Evolutionary conservation across 768 basidiomycete genomes (phyloP).

Genomic region (Tephrocybe sp.): DNA sequence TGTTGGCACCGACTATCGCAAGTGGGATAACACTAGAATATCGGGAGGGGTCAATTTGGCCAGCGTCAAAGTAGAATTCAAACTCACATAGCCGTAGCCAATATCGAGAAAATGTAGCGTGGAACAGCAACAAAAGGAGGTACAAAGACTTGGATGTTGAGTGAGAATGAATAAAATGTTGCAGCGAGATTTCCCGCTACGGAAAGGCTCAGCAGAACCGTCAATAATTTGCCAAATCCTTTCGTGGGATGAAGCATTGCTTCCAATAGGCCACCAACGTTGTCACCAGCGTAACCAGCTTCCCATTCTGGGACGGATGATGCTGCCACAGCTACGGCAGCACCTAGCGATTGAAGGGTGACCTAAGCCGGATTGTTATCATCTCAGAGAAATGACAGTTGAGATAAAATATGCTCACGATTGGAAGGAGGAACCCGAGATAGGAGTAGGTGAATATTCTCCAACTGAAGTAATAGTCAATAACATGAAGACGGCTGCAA

Average conservation of each 20-base stretch:
- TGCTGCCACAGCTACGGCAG: constrained; percentile 61
- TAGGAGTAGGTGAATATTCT: constrained; percentile 71
- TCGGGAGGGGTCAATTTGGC: not conserved
- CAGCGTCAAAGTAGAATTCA: not conserved
- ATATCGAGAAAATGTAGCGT: constrained; percentile 73
- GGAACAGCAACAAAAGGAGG: constrained; percentile 62
- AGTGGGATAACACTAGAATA: constrained; percentile 62
- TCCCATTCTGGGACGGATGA: constrained; percentile 62
- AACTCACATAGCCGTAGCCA: constrained; percentile 70
- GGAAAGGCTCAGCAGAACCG: constrained; percentile 77
- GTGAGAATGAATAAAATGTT: constrained; percentile 78
- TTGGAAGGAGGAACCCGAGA: constrained; percentile 64
- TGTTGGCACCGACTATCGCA: constrained; percentile 72
- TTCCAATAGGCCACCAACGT: constrained; percentile 70
- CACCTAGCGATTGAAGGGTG: constrained; percentile 50
- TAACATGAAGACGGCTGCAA: not conserved
- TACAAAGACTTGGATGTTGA: constrained; percentile 70
- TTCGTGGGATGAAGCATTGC: constrained; percentile 72
- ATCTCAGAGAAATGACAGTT: not conserved
- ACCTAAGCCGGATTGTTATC: constrained; percentile 31
- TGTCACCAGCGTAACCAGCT: constrained; percentile 50
- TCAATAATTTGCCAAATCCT: constrained; percentile 77
- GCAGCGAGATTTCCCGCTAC: constrained; percentile 82
- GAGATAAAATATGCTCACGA: constrained; percentile 31
- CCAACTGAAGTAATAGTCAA: constrained; percentile 38